Conservation (phyloP, 2,329 filamentous ascomycete genomes). For the Fusarium camptoceras region DNA sequence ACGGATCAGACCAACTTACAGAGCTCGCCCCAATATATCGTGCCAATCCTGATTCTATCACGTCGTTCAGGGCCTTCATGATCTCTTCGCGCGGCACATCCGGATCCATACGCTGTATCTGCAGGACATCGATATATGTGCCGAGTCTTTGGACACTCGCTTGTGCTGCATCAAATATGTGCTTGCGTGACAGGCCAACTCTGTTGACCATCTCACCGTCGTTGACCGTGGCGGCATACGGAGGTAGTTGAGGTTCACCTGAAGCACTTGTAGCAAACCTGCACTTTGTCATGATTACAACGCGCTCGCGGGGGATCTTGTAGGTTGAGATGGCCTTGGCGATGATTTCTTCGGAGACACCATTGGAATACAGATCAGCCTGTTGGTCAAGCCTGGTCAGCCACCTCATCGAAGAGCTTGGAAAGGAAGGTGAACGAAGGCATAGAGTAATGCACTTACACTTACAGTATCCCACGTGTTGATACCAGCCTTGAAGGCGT, state of each 20-base stretch:
- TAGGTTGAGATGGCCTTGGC: slow-evolving; percentile 70
- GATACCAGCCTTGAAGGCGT: slow-evolving; percentile 37
- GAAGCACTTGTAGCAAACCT: slow-evolving; percentile 61
- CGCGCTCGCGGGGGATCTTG: slow-evolving; percentile 64
- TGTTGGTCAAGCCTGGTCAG: slow-evolving; percentile 44
- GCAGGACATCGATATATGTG: slow-evolving; percentile 66
- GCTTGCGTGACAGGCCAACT: too few relatives aligned
- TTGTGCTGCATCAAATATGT: slow-evolving; percentile 73
- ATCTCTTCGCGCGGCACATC: slow-evolving; percentile 38
- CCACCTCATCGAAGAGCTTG: too few relatives aligned
- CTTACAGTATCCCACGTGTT: slow-evolving; percentile 20
- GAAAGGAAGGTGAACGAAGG: too few relatives aligned
- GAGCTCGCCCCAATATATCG: slow-evolving; percentile 62
- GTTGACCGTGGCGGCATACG: too few relatives aligned
- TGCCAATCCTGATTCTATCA: slow-evolving; percentile 61
- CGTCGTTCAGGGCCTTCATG: slow-evolving; percentile 23
- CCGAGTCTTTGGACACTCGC: slow-evolving; percentile 39
- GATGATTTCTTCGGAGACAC: slow-evolving; percentile 64
- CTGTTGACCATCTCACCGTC: too few relatives aligned
- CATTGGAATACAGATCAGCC: slow-evolving; percentile 68
- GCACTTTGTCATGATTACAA: slow-evolving; percentile 70
- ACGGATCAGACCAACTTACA: slow-evolving; percentile 58
- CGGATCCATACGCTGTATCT: slow-evolving; percentile 66
- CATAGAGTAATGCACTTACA: too few relatives aligned
- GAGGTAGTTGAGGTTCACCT: not conserved